These are phyloP conservation scores for Scenedesmus sp. DNA, from an alignment of 163 green algal genomes.

Conservation along the genomic window DNA sequence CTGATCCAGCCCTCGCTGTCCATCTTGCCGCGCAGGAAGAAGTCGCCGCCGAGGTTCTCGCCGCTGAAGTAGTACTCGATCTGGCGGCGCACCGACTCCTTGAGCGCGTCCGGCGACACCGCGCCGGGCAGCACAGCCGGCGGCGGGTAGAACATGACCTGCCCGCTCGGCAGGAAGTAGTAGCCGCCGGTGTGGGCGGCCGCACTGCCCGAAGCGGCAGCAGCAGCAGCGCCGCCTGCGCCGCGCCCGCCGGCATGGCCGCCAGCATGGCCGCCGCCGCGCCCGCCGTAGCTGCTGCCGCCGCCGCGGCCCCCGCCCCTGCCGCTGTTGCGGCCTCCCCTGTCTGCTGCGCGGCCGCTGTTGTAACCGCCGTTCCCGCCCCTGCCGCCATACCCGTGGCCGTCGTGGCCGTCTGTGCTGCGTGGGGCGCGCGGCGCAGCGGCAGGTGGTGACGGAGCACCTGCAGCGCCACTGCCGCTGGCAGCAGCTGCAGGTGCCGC, in stretches of 20 bases:
- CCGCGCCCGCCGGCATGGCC: not conserved
- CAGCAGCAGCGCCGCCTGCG: not conserved
- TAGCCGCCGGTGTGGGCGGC: conserved; percentile 55
- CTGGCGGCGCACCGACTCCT: conserved; percentile 75
- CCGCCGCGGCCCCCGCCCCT: conserved; percentile 25
- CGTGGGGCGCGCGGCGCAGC: not conserved
- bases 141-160: conserved; percentile 78
- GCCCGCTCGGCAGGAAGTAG: conserved; percentile 56
- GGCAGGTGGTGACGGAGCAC: not conserved
- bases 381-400: not conserved
- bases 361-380: conserved; percentile 2
- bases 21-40: conserved; percentile 95
- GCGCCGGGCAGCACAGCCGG: conserved; percentile 38
- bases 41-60: conserved; percentile 89
- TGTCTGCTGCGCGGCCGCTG: not conserved
- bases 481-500: not conserved
- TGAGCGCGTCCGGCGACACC: conserved; percentile 62
- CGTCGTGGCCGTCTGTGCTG: conserved; percentile 21
- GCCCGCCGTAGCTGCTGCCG: conserved; percentile 15
- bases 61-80: conserved; percentile 93
- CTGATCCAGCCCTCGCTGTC: conserved; percentile 90
- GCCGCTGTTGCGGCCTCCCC: conserved; percentile 12
- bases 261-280: conserved; percentile 1
- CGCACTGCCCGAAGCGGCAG: not conserved
- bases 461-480: conserved; percentile 16